Evolutionary conservation across 768 basidiomycete genomes (phyloP).

Genomic region (Lactarius sanguifluus): DNA sequence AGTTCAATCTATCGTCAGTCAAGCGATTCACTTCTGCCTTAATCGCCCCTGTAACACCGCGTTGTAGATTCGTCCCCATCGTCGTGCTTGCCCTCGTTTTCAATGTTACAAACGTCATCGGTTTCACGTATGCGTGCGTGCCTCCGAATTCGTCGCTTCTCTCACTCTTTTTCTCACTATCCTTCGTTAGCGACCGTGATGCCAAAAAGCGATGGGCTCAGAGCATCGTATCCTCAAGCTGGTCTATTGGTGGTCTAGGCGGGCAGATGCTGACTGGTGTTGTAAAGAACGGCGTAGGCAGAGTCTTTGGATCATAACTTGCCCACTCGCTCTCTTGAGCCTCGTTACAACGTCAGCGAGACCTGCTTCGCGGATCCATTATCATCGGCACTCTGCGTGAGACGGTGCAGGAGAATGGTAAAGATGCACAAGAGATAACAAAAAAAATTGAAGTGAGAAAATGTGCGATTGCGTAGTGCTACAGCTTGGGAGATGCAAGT

Average conservation of each 20-base stretch:
- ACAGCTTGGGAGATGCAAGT: constrained; percentile 24
- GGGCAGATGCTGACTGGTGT: constrained; percentile 81
- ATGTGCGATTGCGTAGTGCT: constrained; percentile 22
- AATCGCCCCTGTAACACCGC: constrained; percentile 23
- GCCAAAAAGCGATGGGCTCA: constrained; percentile 92
- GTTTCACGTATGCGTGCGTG: constrained; percentile 91
- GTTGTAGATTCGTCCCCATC: constrained; percentile 84
- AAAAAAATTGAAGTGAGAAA: constrained; percentile 7
- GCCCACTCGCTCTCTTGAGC: neutral
- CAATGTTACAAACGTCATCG: constrained; percentile 93
- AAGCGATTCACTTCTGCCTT: constrained; percentile 12
- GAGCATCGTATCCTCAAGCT: constrained; percentile 62
- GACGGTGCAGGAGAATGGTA: neutral
- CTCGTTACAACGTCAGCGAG: neutral
- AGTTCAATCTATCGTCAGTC: constrained; percentile 83
- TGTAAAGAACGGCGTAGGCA: constrained; percentile 77
- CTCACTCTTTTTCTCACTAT: constrained; percentile 2
- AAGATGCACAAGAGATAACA: constrained; percentile 6
- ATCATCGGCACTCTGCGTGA: neutral
- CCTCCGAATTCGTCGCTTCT: neutral
- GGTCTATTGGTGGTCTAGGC: constrained; percentile 79
- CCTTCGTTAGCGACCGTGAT: constrained; percentile 69
- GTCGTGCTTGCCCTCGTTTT: constrained; percentile 93
- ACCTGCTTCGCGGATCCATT: constrained; percentile 4
- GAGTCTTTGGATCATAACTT: constrained; percentile 57